These are phyloP conservation scores for Cicer chorassanicum DNA, from an alignment of 306 rosid species.

Conservation along the genomic window DNA sequence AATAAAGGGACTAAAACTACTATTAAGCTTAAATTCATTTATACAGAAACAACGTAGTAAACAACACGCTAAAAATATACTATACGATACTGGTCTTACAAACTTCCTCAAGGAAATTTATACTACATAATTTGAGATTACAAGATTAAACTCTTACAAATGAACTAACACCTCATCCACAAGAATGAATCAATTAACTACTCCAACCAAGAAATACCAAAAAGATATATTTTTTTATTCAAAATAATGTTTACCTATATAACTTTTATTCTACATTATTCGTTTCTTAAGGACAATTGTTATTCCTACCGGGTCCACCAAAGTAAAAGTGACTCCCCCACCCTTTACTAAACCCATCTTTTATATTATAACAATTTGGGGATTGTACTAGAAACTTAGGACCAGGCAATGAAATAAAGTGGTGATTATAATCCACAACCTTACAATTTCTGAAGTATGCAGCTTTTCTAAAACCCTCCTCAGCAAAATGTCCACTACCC, in stretches of 20 bases:
- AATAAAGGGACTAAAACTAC: no score
- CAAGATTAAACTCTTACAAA: no score
- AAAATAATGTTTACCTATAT: slow-evolving; percentile 41
- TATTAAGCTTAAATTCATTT: no score
- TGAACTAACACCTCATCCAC: no score
- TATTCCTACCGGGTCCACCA: slow-evolving; percentile 94
- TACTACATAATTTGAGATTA: no score
- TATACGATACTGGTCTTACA: no score
- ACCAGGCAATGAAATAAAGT: slow-evolving; percentile 61
- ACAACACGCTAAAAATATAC: no score
- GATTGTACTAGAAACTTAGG: slow-evolving; percentile 71
- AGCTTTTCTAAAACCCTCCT: slow-evolving; percentile 78
- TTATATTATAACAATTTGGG: slow-evolving; percentile 84
- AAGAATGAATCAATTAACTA: slow-evolving; percentile 21
- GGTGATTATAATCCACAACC: slow-evolving; percentile 76
- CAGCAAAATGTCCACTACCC: slow-evolving; percentile 91
- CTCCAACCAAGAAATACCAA: slow-evolving; percentile 59
- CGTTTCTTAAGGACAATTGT: slow-evolving; percentile 63
- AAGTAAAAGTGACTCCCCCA: slow-evolving; percentile 94
- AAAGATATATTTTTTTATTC: background rate
- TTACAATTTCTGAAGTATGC: slow-evolving; percentile 79
- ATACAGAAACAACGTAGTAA: no score
- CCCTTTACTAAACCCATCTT: slow-evolving; percentile 66
- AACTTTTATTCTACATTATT: background rate
- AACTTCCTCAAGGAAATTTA: no score